Evolutionary conservation across 345 rosid species (phyloP).

Genomic region (Pseudoturritis turrita): DNA sequence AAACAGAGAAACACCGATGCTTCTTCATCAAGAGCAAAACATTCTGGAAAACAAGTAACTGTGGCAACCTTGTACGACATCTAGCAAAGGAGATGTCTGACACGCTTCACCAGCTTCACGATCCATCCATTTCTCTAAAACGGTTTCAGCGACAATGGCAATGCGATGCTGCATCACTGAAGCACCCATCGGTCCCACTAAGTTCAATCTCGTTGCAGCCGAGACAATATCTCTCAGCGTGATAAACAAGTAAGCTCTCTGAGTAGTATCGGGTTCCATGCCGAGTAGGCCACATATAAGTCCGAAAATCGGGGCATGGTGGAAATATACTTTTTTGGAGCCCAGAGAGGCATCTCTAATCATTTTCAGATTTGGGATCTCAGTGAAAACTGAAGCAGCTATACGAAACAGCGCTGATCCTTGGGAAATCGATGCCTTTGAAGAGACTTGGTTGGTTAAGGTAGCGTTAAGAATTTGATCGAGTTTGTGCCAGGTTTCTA

Average conservation of each 20-base stretch:
- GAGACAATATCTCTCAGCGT: slow-evolving; percentile 74
- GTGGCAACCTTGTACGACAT: slow-evolving; percentile 73
- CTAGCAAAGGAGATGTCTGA: slow-evolving; percentile 80
- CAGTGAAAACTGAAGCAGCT: slow-evolving; percentile 63
- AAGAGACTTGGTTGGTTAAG: slow-evolving; percentile 63
- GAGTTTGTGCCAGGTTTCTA: slow-evolving; percentile 48
- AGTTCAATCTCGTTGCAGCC: slow-evolving; percentile 83
- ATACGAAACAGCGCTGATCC: slow-evolving; percentile 79
- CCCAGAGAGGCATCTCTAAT: slow-evolving; percentile 46
- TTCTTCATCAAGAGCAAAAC: slow-evolving; percentile 58
- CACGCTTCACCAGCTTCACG: slow-evolving; percentile 68
- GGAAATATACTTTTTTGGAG: slow-evolving; percentile 39
- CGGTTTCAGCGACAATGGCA: slow-evolving; percentile 51
- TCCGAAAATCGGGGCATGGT: slow-evolving; percentile 86
- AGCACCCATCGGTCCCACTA: slow-evolving; percentile 75
- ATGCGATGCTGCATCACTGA: slow-evolving; percentile 78
- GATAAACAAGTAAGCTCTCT: slow-evolving; percentile 74
- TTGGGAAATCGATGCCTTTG: slow-evolving; percentile 71
- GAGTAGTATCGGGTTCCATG: slow-evolving; percentile 53
- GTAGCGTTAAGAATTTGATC: slow-evolving; percentile 57
- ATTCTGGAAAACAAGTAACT: slow-evolving; percentile 77
- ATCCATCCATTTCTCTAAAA: slow-evolving; percentile 56
- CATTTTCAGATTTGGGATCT: slow-evolving; percentile 48
- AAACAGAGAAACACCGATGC: too few relatives aligned
- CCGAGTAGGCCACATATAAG: slow-evolving; percentile 72